Evolutionary conservation across 2,329 filamentous ascomycete genomes (phyloP).

Genomic region (Aspergillus pseudonomiae): DNA sequence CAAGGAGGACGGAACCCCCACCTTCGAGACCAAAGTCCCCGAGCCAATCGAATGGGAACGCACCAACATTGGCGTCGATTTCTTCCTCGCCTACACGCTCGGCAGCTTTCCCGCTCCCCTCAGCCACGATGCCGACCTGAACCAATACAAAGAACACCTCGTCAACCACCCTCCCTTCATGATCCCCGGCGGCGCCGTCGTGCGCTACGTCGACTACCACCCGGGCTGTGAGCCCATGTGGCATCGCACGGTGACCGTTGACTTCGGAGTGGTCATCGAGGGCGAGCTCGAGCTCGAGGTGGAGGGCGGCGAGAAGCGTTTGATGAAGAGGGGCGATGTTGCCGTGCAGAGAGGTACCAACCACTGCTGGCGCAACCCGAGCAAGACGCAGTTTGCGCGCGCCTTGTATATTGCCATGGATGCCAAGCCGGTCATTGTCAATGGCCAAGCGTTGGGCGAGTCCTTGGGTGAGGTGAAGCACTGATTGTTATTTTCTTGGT

Average conservation of each 20-base stretch:
- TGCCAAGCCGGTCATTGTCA: not conserved
- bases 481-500: not conserved
- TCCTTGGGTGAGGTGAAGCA: not conserved
- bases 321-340: slow-evolving; percentile 53
- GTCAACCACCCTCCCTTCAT: not conserved
- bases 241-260: slow-evolving; percentile 19
- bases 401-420: not conserved
- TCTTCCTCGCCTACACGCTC: not conserved
- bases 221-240: not conserved
- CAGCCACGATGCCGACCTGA: not conserved
- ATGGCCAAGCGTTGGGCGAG: not conserved
- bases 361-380: slow-evolving; percentile 16
- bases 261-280: slow-evolving; percentile 56
- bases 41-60: not conserved
- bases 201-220: not conserved
- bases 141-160: not conserved
- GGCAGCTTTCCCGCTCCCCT: not conserved
- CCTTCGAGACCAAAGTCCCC: not conserved
- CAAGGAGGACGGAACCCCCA: not conserved
- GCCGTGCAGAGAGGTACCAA: slow-evolving; percentile 53
- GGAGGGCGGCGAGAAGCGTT: slow-evolving; percentile 49
- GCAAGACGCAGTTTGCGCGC: not conserved
- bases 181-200: not conserved
- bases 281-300: slow-evolving; percentile 53
- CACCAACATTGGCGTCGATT: not conserved